Base-by-base conservation (phyloP, 192 early-diverging fungal genomes). In the Coemansia sp. region DNA sequence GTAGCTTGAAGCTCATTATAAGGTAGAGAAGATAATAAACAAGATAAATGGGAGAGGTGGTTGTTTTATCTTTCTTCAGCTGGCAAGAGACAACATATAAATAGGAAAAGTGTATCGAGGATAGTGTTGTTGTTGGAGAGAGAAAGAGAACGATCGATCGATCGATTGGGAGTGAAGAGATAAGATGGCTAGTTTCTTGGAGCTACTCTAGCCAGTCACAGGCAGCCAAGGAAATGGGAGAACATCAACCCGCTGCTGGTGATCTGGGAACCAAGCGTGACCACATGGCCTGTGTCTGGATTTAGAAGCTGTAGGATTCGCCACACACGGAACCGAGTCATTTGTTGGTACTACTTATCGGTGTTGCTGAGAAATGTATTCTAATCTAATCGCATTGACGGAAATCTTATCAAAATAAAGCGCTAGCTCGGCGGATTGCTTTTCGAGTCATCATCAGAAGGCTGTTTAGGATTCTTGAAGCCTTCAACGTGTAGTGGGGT, bases 1-100 rank as follows among this genome's bases (percentile, higher is more conserved):
- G 67, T 28, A 80, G 65, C 59, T 71, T 55, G 33, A 80, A 80
- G 71, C 71, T 80, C 77, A 80, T 79, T n/a, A n/a, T n/a, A n/a
- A n/a, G n/a, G n/a, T n/a, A n/a, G n/a, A n/a, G n/a, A n/a, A n/a
- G n/a, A n/a, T n/a, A n/a, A n/a, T n/a, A n/a, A n/a, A n/a, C n/a
- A n/a, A n/a, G n/a, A n/a, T n/a, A n/a, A n/a, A n/a, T n/a, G n/a
- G n/a, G n/a, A n/a, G n/a, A n/a, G n/a, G n/a, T n/a, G n/a, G n/a
- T n/a, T n/a, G n/a, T n/a, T n/a, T n/a, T 36, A 36, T 36, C 8
- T 36, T 11, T 36, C 13, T 36, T 36, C 34, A 11, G 34, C 34
- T 36, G 5, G 13, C 34, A 36, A 36, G 1, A 5, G 13, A 36
- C 45, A 61, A 31, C 29, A 38, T 38, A 50, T 11, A 54, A 57